Percentiles rank a stretch among this genome's conserved stretches.
Evolutionary conservation across 768 basidiomycete genomes (phyloP).

Genomic region (Agrocybe chaxingu): DNA sequence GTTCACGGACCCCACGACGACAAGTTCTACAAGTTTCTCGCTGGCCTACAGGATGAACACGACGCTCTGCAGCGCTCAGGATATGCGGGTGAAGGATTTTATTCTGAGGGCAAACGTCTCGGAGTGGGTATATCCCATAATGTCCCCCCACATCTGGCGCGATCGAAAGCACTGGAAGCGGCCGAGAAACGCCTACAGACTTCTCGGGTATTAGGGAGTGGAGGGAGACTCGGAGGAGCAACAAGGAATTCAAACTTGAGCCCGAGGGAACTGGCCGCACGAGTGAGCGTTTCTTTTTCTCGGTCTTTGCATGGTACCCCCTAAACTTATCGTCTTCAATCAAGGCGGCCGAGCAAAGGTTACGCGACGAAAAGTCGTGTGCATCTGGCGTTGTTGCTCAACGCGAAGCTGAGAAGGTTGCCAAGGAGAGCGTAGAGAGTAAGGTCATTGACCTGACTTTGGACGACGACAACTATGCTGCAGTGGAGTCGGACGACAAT

Average conservation of each 20-base stretch:
- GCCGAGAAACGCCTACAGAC: slow-evolving; percentile 69
- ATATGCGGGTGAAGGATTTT: slow-evolving; percentile 91
- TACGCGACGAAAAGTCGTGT: slow-evolving; percentile 72
- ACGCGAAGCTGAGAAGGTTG: slow-evolving; percentile 67
- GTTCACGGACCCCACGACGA: slow-evolving; percentile 90
- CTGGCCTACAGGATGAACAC: slow-evolving; percentile 80
- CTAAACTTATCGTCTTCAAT: slow-evolving; percentile 1
- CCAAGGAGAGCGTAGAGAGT: slow-evolving; percentile 58
- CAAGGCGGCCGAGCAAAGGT: slow-evolving; percentile 85
- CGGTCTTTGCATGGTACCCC: background rate
- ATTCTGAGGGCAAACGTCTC: slow-evolving; percentile 65
- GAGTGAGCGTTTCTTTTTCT: slow-evolving; percentile 35
- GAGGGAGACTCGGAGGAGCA: slow-evolving; percentile 58
- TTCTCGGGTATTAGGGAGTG: slow-evolving; percentile 41
- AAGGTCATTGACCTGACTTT: slow-evolving; percentile 60
- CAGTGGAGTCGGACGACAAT: slow-evolving; percentile 31
- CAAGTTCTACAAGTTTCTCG: slow-evolving; percentile 71
- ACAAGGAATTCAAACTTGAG: slow-evolving; percentile 39
- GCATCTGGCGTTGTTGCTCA: slow-evolving; percentile 56
- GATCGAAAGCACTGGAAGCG: slow-evolving; percentile 68
- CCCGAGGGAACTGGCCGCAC: slow-evolving; percentile 71
- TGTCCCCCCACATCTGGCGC: slow-evolving; percentile 61
- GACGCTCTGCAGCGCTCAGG: slow-evolving; percentile 75
- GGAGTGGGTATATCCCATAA: slow-evolving; percentile 69
- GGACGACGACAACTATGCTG: slow-evolving; percentile 16